Percentiles rank a stretch among this genome's conserved stretches.
Evolutionary conservation across 2,329 filamentous ascomycete genomes (phyloP).

Genomic region (Aspergillus spinulosporus): DNA sequence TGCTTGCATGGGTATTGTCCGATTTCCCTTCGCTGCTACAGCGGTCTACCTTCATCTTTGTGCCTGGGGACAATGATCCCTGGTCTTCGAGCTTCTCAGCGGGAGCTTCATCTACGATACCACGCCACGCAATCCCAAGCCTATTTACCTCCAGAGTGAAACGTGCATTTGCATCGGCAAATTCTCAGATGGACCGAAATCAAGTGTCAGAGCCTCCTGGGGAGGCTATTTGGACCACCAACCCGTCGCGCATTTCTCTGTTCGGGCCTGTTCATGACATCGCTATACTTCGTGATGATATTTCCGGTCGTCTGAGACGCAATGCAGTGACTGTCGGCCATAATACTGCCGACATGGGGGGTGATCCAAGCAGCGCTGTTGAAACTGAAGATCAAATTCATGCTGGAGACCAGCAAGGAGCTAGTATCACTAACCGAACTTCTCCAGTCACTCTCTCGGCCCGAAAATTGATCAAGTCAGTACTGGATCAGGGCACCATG

Average conservation of each 20-base stretch:
- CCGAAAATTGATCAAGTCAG: conserved; percentile 80
- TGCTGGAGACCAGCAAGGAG: conserved; percentile 21
- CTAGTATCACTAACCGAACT: conserved; percentile 21
- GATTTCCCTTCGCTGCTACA: conserved; percentile 82
- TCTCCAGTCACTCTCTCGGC: conserved; percentile 51
- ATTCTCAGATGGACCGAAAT: conserved; percentile 63
- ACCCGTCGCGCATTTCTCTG: conserved; percentile 76
- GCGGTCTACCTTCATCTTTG: conserved; percentile 81
- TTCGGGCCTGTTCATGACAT: conserved; percentile 90
- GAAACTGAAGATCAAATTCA: conserved; percentile 34
- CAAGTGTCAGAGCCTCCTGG: conserved; percentile 58
- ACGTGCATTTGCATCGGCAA: conserved; percentile 75
- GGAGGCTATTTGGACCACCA: conserved; percentile 83
- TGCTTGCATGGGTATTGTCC: conserved; percentile 74
- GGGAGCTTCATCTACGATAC: conserved; percentile 50
- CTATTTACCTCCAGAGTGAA: conserved; percentile 87
- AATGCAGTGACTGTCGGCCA: conserved; percentile 70
- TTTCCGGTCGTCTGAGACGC: conserved; percentile 74
- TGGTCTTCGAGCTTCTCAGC: conserved; percentile 80
- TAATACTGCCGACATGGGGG: conserved; percentile 31
- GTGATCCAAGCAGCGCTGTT: conserved; percentile 26
- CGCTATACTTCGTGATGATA: conserved; percentile 82
- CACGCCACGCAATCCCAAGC: conserved; percentile 66
- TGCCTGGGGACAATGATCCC: conserved; percentile 96
- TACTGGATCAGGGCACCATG: conserved; percentile 87